Conservation (phyloP, 169 alveolate species). For the Sarcocystis neurona region DNA sequence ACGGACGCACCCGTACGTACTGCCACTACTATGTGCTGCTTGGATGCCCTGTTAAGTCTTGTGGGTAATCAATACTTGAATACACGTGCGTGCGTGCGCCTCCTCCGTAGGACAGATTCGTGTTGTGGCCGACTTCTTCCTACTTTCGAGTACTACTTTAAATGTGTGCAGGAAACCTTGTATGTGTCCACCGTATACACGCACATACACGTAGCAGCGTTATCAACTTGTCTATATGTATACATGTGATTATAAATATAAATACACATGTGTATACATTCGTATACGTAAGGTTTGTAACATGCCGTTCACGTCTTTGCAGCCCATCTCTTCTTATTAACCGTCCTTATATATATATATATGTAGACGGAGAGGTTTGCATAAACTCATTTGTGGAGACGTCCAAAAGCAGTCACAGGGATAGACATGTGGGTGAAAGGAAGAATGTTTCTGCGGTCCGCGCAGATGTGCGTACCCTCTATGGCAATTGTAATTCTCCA, state of each 20-base stretch:
- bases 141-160: neutral
- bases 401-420: neutral
- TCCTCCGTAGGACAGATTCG: neutral
- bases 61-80: too few relatives aligned
- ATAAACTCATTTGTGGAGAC: too few relatives aligned
- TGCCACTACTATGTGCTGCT: too few relatives aligned
- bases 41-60: too few relatives aligned
- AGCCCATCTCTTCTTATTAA: neutral
- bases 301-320: neutral
- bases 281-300: neutral
- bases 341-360: neutral
- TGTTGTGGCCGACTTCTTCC: neutral
- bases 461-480: neutral
- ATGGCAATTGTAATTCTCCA: neutral
- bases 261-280: neutral
- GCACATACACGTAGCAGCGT: neutral
- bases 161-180: neutral
- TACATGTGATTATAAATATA: neutral
- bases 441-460: neutral
- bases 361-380: neutral
- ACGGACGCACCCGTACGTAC: too few relatives aligned
- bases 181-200: neutral
- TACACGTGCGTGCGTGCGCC: neutral
- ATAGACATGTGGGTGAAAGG: neutral
- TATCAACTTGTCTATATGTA: neutral